Percentiles rank a stretch among this genome's conserved stretches.
phyloP scores from a whole-genome alignment of 1,284 basidiomycete species.

The Cutaneotrichosporon daszewskae region DNA sequence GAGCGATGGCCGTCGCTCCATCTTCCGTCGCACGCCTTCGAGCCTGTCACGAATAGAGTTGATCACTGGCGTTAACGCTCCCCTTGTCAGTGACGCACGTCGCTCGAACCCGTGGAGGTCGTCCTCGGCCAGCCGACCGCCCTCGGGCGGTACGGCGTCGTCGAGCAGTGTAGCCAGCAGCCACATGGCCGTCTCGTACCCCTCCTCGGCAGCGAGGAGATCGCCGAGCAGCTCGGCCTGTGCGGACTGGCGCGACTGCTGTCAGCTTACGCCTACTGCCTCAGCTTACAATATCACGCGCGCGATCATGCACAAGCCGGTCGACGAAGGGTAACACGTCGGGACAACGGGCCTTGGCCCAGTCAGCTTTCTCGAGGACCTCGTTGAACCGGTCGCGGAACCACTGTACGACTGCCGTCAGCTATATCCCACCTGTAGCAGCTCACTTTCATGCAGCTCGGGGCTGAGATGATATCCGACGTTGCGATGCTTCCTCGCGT shows the following conservation, averaged over 20 bases:
- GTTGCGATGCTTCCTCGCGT: slow-evolving; percentile 30
- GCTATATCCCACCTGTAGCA: neutral
- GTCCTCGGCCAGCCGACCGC: slow-evolving; percentile 75
- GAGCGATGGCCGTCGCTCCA: no score
- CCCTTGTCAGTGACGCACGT: slow-evolving; percentile 50
- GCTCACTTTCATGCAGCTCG: slow-evolving; percentile 54
- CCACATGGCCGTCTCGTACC: slow-evolving; percentile 92
- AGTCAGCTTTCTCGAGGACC: slow-evolving; percentile 55
- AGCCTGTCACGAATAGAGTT: slow-evolving; percentile 15
- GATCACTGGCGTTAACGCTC: slow-evolving; percentile 8
- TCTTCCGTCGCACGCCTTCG: slow-evolving; percentile 18
- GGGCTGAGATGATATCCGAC: slow-evolving; percentile 41
- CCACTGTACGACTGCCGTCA: slow-evolving; percentile 53
- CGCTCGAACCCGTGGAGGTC: slow-evolving; percentile 73
- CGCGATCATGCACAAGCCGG: slow-evolving; percentile 54
- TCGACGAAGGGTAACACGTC: slow-evolving; percentile 53
- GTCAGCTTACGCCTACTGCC: neutral
- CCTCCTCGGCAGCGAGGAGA: slow-evolving; percentile 68
- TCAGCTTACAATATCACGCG: slow-evolving; percentile 47
- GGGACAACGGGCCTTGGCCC: slow-evolving; percentile 50
- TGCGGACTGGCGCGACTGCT: slow-evolving; percentile 73
- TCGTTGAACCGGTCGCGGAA: slow-evolving; percentile 56
- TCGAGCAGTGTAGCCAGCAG: slow-evolving; percentile 87
- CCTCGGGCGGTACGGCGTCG: slow-evolving; percentile 74
- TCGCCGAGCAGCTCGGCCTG: slow-evolving; percentile 84